A percentile compares a stretch with the other conserved stretches of the same genome.
Evolutionary conservation across 2,329 filamentous ascomycete species (phyloP).

Genomic region (Arthrobotrys iridis): DNA sequence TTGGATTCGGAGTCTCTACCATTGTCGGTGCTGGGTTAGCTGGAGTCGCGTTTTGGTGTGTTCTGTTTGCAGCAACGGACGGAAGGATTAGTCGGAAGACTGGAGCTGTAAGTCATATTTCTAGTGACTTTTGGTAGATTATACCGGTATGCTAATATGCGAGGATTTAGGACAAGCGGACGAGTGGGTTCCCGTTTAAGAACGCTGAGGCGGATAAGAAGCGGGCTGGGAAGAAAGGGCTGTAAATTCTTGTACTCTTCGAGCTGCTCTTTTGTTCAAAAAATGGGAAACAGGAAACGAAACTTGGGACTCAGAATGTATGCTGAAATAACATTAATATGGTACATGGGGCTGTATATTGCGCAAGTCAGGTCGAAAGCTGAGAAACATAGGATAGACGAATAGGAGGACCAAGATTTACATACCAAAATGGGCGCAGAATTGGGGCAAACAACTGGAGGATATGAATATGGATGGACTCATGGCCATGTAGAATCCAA

Average conservation of each 20-base stretch:
- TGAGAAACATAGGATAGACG: too few relatives aligned
- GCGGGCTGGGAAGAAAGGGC: slow-evolving; percentile 60
- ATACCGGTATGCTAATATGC: background rate
- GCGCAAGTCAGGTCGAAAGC: too few relatives aligned
- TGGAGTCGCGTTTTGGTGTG: slow-evolving; percentile 72
- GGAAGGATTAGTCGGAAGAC: slow-evolving; percentile 68
- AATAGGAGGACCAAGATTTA: too few relatives aligned
- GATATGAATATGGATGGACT: too few relatives aligned
- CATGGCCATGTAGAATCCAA: background rate
- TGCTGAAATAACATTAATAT: too few relatives aligned
- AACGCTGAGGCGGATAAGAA: slow-evolving; percentile 69
- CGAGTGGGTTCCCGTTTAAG: slow-evolving; percentile 72
- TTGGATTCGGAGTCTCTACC: slow-evolving; percentile 71
- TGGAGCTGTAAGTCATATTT: slow-evolving; percentile 56
- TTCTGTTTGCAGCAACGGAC: slow-evolving; percentile 64
- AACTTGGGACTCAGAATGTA: too few relatives aligned
- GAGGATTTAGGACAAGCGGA: slow-evolving; percentile 69
- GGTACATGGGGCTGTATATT: too few relatives aligned
- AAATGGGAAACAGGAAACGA: too few relatives aligned
- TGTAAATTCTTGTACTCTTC: slow-evolving; percentile 23
- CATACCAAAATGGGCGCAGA: too few relatives aligned
- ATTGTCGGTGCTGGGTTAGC: slow-evolving; percentile 69
- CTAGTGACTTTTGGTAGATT: background rate
- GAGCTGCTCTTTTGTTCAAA: too few relatives aligned
- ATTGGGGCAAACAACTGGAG: too few relatives aligned